Percentiles rank a stretch among this genome's conserved stretches.
phyloP scores from a whole-genome alignment of 2,329 filamentous ascomycete species.

The Colletotrichum tropicale region DNA sequence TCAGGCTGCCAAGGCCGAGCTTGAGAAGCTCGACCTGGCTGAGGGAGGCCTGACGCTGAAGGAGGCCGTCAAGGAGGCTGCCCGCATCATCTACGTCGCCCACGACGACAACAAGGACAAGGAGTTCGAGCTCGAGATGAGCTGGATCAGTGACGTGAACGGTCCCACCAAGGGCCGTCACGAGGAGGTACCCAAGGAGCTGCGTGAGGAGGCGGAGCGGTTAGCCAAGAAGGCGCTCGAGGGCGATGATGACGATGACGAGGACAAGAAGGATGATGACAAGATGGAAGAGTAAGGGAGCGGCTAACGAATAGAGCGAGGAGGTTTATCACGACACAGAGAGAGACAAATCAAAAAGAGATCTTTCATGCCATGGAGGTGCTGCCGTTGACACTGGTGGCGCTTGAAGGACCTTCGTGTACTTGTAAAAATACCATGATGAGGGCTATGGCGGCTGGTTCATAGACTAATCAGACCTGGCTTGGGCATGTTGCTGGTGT shows the following conservation, averaged over 20 bases:
- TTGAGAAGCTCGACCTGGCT: conserved; percentile 93
- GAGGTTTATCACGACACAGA: conserved; percentile 8
- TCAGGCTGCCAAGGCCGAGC: conserved; percentile 95
- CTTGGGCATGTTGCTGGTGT: neutral
- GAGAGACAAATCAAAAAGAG: conserved; percentile 3
- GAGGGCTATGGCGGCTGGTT: conserved; percentile 19
- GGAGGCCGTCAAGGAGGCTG: conserved; percentile 94
- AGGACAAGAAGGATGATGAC: conserved; percentile 65
- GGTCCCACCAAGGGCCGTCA: conserved; percentile 93
- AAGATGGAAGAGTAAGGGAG: conserved; percentile 84
- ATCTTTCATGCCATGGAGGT: conserved; percentile 4
- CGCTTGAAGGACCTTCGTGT: conserved; percentile 9
- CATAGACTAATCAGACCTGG: conserved; percentile 24
- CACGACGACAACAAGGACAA: conserved; percentile 99
- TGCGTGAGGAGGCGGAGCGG: conserved; percentile 90
- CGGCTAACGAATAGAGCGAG: neutral
- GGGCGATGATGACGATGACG: conserved; percentile 78
- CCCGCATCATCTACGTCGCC: conserved; percentile 94
- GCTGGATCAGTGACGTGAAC: conserved; percentile 86
- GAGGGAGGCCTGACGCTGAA: conserved; percentile 78
- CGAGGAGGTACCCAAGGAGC: conserved; percentile 88
- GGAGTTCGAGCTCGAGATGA: conserved; percentile 99
- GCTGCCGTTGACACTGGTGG: neutral
- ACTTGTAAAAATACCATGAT: conserved; percentile 24
- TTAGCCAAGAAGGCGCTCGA: conserved; percentile 91